Evolutionary conservation across 257 asterid species (phyloP).

Genomic region (Solanum sparsipilum): DNA sequence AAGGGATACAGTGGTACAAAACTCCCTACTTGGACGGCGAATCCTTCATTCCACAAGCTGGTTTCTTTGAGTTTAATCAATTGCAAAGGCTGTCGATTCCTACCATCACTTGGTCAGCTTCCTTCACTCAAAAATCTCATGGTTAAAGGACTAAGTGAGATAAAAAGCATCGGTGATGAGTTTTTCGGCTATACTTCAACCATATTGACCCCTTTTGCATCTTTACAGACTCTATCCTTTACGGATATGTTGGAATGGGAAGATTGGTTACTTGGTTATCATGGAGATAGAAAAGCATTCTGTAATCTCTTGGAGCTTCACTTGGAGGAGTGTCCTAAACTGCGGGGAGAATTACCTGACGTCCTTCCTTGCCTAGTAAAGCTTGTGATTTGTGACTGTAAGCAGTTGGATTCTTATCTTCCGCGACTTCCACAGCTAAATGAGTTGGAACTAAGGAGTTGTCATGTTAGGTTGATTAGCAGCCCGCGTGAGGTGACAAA

Average conservation of each 20-base stretch:
- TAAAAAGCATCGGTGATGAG: constrained; percentile 25
- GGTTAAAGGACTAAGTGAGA: constrained; percentile 20
- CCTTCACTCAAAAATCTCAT: constrained; percentile 24
- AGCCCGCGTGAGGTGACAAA: constrained; percentile 3
- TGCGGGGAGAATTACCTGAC: constrained; percentile 19
- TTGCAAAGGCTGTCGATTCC: constrained; percentile 24
- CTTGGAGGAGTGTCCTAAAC: constrained; percentile 36
- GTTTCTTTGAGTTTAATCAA: constrained; percentile 21
- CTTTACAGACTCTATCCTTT: constrained; percentile 27
- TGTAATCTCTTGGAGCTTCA: constrained; percentile 29
- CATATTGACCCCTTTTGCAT: constrained; percentile 18
- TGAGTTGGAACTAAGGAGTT: constrained; percentile 21
- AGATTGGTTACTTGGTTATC: constrained; percentile 17
- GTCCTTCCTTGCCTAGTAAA: constrained; percentile 20
- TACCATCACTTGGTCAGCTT: constrained; percentile 35
- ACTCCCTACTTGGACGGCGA: constrained; percentile 34
- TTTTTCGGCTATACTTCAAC: constrained; percentile 26
- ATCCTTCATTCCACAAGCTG: constrained; percentile 24
- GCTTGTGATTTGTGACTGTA: constrained; percentile 23
- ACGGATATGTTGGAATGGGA: constrained; percentile 34
- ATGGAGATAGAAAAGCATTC: constrained; percentile 10
- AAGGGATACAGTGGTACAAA: constrained; percentile 20
- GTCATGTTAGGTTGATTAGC: constrained; percentile 20
- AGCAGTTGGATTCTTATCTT: constrained; percentile 16
- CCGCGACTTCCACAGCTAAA: constrained; percentile 24